These are phyloP conservation scores for Rhodotorula diobovata DNA, from an alignment of 768 basidiomycete genomes.

Conservation along the genomic window DNA sequence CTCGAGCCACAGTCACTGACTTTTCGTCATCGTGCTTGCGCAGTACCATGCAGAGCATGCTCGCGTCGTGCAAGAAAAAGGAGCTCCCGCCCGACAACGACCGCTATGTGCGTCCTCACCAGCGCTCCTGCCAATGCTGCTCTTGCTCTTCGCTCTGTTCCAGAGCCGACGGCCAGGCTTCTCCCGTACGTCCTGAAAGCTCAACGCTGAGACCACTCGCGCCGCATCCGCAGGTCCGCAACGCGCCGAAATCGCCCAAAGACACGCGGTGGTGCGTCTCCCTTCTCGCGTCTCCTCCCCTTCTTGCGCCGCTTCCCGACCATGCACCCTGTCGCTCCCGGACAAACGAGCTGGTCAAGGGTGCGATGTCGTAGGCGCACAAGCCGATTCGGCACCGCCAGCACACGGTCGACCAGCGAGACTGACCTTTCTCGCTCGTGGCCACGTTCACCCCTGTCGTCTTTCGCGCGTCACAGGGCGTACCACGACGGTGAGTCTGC, in stretches of 20 bases:
- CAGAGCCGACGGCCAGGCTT: neutral
- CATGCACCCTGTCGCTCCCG: too few species aligned
- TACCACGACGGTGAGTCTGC: slow-evolving; percentile 26
- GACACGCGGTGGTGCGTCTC: slow-evolving; percentile 19
- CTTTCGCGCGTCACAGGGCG: slow-evolving; percentile 13
- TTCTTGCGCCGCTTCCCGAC: too few species aligned
- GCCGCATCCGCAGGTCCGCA: slow-evolving; percentile 2
- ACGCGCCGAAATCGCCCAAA: slow-evolving; percentile 27
- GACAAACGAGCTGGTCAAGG: neutral
- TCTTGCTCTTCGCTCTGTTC: neutral
- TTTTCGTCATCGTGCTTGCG: slow-evolving; percentile 63
- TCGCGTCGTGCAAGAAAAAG: slow-evolving; percentile 76
- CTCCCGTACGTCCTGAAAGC: too few species aligned
- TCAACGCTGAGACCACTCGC: neutral
- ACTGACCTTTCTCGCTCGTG: neutral
- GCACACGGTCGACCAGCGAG: too few species aligned
- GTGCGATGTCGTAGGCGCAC: too few species aligned
- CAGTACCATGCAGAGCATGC: slow-evolving; percentile 77
- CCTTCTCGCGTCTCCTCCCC: too few species aligned
- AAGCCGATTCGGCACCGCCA: too few species aligned
- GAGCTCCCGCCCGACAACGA: slow-evolving; percentile 78
- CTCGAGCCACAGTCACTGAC: slow-evolving; percentile 47
- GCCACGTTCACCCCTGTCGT: neutral
- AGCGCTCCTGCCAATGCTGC: too few species aligned
- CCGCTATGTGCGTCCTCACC: slow-evolving; percentile 42